Percentiles rank a stretch among this genome's conserved stretches.
Conservation (phyloP, 2,329 filamentous ascomycete species). For the Sphaerostilbella broomeana region DNA sequence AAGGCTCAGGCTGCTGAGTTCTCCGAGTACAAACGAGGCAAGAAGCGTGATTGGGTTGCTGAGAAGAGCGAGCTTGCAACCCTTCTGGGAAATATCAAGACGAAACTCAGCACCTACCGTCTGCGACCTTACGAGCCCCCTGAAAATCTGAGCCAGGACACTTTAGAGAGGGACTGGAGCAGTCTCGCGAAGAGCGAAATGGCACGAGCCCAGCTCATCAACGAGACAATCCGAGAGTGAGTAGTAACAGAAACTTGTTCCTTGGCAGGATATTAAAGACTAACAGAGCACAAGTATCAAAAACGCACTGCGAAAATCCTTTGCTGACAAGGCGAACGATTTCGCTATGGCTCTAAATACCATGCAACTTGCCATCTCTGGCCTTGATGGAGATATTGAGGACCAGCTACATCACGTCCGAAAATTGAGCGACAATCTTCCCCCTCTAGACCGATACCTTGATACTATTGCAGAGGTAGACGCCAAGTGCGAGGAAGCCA, state of each 20-base stretch:
- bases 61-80: slow-evolving; percentile 96
- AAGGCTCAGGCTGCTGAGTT: slow-evolving; percentile 81
- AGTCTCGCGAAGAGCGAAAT: slow-evolving; percentile 77
- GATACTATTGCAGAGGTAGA: slow-evolving; percentile 81
- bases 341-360: slow-evolving; percentile 94
- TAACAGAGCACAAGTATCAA: slow-evolving; percentile 63
- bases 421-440: slow-evolving; percentile 75
- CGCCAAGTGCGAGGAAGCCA: slow-evolving; percentile 85
- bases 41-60: slow-evolving; percentile 92
- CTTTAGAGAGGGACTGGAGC: slow-evolving; percentile 77
- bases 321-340: slow-evolving; percentile 97
- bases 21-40: slow-evolving; percentile 79
- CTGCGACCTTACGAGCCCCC: slow-evolving; percentile 88
- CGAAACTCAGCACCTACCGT: slow-evolving; percentile 91
- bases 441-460: slow-evolving; percentile 85
- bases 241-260: slow-evolving; percentile 24
- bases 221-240: slow-evolving; percentile 93
- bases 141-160: slow-evolving; percentile 71
- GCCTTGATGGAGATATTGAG: slow-evolving; percentile 94
- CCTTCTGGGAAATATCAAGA: slow-evolving; percentile 95
- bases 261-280: slow-evolving; percentile 7
- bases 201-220: slow-evolving; percentile 84
- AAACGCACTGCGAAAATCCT: slow-evolving; percentile 82
- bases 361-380: slow-evolving; percentile 88
- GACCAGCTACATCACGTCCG: slow-evolving; percentile 87